A percentile compares a stretch with the other conserved stretches of the same genome.
These are phyloP conservation scores for Trypanosoma scelopori DNA, from an alignment of 208 protist genomes.

Conservation along the genomic window DNA sequence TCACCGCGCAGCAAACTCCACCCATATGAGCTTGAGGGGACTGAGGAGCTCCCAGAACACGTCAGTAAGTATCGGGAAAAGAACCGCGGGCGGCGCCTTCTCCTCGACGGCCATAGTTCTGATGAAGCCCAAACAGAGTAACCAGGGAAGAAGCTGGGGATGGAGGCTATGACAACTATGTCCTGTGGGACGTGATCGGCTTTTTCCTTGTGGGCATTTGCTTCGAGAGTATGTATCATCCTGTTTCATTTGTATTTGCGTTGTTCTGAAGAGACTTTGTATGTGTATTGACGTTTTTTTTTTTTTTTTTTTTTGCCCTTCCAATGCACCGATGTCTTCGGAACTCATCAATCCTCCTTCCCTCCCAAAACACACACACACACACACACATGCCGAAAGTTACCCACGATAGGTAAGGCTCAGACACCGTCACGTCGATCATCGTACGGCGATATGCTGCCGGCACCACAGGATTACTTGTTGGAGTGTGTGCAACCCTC, in stretches of 20 bases:
- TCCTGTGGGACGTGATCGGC: neutral
- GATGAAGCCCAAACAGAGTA: slow-evolving; percentile 29
- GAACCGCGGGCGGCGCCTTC: slow-evolving; percentile 29
- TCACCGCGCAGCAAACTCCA: slow-evolving; percentile 77
- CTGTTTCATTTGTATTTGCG: neutral
- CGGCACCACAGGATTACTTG: slow-evolving; percentile 30
- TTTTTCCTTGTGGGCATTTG: neutral
- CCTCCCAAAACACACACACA: neutral
- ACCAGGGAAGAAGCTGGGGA: neutral
- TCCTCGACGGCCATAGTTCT: neutral
- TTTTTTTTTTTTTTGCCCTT: too few relatives aligned
- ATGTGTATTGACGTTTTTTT: neutral
- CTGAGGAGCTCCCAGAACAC: slow-evolving; percentile 58
- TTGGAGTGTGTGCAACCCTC: slow-evolving; percentile 28
- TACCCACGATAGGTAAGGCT: neutral
- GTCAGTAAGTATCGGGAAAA: slow-evolving; percentile 43
- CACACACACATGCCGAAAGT: neutral
- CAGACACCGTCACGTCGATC: neutral
- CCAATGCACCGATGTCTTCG: too few relatives aligned
- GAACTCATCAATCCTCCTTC: too few relatives aligned
- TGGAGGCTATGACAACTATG: neutral
- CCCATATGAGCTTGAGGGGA: slow-evolving; percentile 51
- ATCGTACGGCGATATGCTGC: neutral
- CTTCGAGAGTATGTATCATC: neutral
- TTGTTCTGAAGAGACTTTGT: neutral